Conservation (phyloP, 345 rosid species). For the Eucalyptus dawsonii region DNA sequence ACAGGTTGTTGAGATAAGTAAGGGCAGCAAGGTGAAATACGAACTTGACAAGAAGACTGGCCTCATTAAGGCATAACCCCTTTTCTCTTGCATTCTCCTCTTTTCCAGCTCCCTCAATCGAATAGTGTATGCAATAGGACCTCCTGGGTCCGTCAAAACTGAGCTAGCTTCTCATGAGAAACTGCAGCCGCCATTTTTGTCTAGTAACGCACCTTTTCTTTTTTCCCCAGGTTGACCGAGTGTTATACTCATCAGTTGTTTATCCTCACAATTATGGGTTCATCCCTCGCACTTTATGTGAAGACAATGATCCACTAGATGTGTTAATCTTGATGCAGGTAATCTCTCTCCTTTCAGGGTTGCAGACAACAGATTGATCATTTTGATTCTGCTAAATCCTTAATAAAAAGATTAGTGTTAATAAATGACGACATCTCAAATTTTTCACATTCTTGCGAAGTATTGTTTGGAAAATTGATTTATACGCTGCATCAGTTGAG, state of each 20-base stretch:
- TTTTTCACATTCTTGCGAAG: neutral
- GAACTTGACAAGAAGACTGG: conserved; percentile 99
- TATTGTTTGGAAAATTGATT: neutral
- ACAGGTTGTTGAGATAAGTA: conserved; percentile 95
- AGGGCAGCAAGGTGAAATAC: conserved; percentile 97
- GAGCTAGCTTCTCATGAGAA: neutral
- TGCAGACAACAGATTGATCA: neutral
- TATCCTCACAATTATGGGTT: conserved; percentile 98
- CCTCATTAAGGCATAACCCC: conserved; percentile 53
- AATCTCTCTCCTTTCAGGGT: neutral
- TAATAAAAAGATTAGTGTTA: neutral
- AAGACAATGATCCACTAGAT: conserved; percentile 96
- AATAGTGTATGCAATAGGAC: neutral
- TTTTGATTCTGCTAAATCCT: neutral
- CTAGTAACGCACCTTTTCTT: neutral
- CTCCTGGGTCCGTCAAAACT: neutral
- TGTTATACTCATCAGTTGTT: conserved; percentile 86
- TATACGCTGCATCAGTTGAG: neutral
- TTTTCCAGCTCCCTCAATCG: neutral
- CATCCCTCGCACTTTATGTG: conserved; percentile 88
- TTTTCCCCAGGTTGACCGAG: conserved; percentile 61
- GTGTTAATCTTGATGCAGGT: conserved; percentile 96
- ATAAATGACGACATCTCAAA: neutral
- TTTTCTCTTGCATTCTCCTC: neutral
- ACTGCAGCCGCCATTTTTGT: neutral